Conservation (phyloP, 106 monocot species). For the Acorus calamus region DNA sequence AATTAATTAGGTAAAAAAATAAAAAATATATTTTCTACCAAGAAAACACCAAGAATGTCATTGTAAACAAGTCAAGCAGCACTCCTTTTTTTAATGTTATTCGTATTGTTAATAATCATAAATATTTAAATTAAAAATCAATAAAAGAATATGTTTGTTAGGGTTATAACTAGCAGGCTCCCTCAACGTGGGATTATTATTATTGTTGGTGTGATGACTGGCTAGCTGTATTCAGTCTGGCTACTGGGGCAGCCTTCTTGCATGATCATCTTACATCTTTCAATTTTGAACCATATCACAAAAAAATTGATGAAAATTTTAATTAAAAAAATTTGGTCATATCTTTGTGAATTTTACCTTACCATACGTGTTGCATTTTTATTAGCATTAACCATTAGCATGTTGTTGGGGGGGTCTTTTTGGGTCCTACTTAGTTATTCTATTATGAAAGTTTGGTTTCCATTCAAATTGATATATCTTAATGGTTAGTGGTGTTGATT, state of each 20-base stretch:
- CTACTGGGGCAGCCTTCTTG: conserved; percentile 39
- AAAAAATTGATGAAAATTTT: conserved; percentile 1
- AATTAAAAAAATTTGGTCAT: background rate
- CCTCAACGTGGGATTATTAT: too few relatives aligned
- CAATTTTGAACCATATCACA: background rate
- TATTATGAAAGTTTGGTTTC: background rate
- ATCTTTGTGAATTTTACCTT: background rate
- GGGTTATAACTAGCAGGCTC: too few relatives aligned
- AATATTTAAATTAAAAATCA: too few relatives aligned
- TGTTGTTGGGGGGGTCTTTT: background rate
- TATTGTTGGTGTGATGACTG: conserved; percentile 18
- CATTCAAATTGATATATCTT: background rate
- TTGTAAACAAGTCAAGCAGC: too few relatives aligned
- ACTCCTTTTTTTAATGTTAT: too few relatives aligned
- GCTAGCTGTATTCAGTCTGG: conserved; percentile 44
- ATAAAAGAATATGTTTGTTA: too few relatives aligned
- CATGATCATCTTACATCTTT: conserved; percentile 17
- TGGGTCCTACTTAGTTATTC: background rate
- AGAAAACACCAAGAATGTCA: too few relatives aligned
- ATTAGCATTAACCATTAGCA: conserved; percentile 16
- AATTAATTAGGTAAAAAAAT: too few relatives aligned
- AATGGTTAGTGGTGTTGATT: too few relatives aligned
- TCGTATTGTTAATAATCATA: too few relatives aligned
- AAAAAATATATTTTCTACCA: too few relatives aligned
- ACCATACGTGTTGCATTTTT: conserved; percentile 9